A percentile compares a stretch with the other conserved stretches of the same genome.
Evolutionary conservation across 306 rosid species (phyloP).

Genomic region (Lathyrus sativus): DNA sequence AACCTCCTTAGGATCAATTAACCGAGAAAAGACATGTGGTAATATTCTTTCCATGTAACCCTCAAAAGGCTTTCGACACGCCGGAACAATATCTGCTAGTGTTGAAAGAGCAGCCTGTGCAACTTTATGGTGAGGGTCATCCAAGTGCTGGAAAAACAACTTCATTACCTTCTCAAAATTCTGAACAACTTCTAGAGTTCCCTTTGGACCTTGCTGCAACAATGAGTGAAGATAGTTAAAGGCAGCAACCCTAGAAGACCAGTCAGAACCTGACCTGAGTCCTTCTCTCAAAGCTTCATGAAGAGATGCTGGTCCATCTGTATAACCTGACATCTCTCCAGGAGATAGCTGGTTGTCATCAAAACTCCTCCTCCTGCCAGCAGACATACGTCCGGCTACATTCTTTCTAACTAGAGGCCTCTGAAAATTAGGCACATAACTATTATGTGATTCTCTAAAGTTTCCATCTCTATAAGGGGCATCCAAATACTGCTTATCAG

Average conservation of each 20-base stretch:
- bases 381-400: slow-evolving; percentile 79
- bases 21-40: slow-evolving; percentile 97
- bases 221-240: slow-evolving; percentile 87
- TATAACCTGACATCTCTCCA: slow-evolving; percentile 78
- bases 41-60: slow-evolving; percentile 94
- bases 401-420: slow-evolving; percentile 91
- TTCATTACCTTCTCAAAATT: slow-evolving; percentile 99
- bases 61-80: slow-evolving; percentile 96
- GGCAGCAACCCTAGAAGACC: slow-evolving; percentile 97
- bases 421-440: slow-evolving; percentile 89
- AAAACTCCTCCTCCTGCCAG: slow-evolving; percentile 91
- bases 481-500: slow-evolving; percentile 77
- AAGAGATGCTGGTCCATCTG: slow-evolving; percentile 87
- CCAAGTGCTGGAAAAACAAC: slow-evolving; percentile 97
- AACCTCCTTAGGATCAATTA: slow-evolving; percentile 94
- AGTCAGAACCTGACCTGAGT: slow-evolving; percentile 89
- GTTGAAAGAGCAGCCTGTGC: slow-evolving; percentile 99
- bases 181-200: slow-evolving; percentile 85
- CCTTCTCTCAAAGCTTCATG: slow-evolving; percentile 95
- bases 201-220: slow-evolving; percentile 95
- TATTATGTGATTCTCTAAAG: slow-evolving; percentile 77
- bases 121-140: slow-evolving; percentile 99
- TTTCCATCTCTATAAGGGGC: slow-evolving; percentile 71
- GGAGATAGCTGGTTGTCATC: slow-evolving; percentile 85
- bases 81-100: slow-evolving; percentile 86